These are phyloP conservation scores for Puccinia coronata DNA, from an alignment of 1,284 basidiomycete genomes.

Conservation along the genomic window DNA sequence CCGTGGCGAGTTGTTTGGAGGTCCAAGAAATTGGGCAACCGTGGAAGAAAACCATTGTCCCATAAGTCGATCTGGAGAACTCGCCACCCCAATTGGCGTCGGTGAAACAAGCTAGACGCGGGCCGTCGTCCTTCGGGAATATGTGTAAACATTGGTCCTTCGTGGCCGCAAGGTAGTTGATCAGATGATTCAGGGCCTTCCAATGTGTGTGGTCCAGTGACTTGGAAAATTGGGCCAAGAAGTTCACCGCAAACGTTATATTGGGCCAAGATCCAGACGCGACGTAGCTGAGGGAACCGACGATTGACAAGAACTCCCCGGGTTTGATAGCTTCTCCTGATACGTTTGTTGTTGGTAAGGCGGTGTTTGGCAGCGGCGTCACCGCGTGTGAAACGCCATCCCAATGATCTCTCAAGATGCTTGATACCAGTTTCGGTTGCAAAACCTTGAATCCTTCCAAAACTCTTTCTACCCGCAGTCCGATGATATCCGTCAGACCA, in stretches of 20 bases:
- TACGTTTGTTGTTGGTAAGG: neutral
- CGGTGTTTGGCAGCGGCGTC: neutral
- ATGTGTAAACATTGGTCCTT: neutral
- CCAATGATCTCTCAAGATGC: neutral
- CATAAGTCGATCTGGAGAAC: neutral
- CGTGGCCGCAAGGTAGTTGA: neutral
- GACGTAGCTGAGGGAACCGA: constrained; percentile 17
- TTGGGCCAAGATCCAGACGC: constrained; percentile 1
- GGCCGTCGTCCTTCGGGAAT: neutral
- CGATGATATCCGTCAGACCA: neutral
- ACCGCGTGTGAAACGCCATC: no score
- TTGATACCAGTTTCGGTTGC: no score
- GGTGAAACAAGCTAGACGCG: neutral
- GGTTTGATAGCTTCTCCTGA: neutral
- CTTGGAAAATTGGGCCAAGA: neutral
- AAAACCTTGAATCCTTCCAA: no score
- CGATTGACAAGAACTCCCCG: neutral
- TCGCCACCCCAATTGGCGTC: constrained; percentile 27
- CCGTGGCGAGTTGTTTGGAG: neutral
- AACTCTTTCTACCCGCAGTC: no score
- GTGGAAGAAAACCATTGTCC: neutral
- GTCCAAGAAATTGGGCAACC: constrained; percentile 26
- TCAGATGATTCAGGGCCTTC: neutral
- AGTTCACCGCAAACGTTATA: constrained; percentile 13
- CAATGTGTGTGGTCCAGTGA: neutral